A percentile compares a stretch with the other conserved stretches of the same genome.
Conservation (phyloP, 306 rosid species). For the Sicyos edulis region DNA sequence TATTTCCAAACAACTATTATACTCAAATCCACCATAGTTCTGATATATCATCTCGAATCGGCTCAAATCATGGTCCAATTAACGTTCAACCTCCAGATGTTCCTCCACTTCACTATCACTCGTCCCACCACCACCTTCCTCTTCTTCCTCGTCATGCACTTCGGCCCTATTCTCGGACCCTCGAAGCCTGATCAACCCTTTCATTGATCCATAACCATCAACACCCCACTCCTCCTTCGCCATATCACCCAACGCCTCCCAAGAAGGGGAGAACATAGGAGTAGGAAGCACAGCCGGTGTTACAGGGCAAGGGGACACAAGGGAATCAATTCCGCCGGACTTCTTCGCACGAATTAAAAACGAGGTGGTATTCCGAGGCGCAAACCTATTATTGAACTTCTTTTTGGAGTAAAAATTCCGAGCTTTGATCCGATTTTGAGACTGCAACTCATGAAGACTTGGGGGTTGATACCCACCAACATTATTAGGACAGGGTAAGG, state of each 20-base stretch:
- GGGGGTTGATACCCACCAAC: slow-evolving; percentile 55
- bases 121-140: slow-evolving; percentile 50
- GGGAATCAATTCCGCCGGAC: slow-evolving; percentile 60
- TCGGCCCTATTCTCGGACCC: slow-evolving; percentile 40
- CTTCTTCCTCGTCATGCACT: slow-evolving; percentile 28
- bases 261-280: slow-evolving; percentile 54
- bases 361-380: slow-evolving; percentile 71
- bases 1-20: slow-evolving; percentile 69
- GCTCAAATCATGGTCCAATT: slow-evolving; percentile 90
- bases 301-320: slow-evolving; percentile 78
- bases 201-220: slow-evolving; percentile 80
- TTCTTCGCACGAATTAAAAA: slow-evolving; percentile 62
- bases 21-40: slow-evolving; percentile 64
- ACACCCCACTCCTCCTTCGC: slow-evolving; percentile 84
- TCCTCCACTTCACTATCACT: slow-evolving; percentile 88
- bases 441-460: slow-evolving; percentile 70
- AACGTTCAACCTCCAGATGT: slow-evolving; percentile 84
- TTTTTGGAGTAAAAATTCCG: slow-evolving; percentile 53
- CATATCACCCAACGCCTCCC: slow-evolving; percentile 55
- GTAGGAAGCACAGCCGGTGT: slow-evolving; percentile 87
- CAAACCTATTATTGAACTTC: slow-evolving; percentile 54
- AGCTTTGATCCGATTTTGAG: slow-evolving; percentile 58
- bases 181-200: slow-evolving; percentile 65
- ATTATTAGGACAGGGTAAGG: slow-evolving; percentile 23
- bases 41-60: slow-evolving; percentile 87